These are phyloP conservation scores for Zizania palustris DNA, from an alignment of 202 grass and related monocot species.

Conservation along the genomic window DNA sequence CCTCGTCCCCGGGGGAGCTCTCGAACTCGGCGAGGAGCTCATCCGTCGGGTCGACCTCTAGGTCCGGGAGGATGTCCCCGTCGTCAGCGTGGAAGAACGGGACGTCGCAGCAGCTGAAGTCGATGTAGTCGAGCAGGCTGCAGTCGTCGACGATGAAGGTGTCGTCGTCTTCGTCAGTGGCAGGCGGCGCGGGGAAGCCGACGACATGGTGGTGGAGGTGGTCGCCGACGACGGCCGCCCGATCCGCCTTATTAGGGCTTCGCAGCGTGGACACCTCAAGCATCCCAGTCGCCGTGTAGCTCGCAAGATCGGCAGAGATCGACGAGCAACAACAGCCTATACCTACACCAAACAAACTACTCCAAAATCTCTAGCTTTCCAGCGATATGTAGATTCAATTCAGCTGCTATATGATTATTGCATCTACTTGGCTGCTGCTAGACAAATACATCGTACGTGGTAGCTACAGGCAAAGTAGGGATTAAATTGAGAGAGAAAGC, in stretches of 20 bases:
- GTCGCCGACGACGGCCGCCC: neutral
- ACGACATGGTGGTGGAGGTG: slow-evolving; percentile 29
- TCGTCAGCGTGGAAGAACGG: slow-evolving; percentile 55
- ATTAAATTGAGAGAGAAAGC: neutral
- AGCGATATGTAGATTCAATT: no score
- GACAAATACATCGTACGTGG: neutral
- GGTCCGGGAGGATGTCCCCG: slow-evolving; percentile 84
- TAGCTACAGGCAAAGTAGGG: neutral
- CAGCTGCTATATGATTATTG: neutral
- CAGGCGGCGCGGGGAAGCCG: slow-evolving; percentile 20
- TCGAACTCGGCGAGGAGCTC: slow-evolving; percentile 76
- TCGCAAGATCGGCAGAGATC: slow-evolving; percentile 4
- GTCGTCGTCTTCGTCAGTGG: neutral
- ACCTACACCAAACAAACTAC: neutral
- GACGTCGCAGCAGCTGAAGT: slow-evolving; percentile 66
- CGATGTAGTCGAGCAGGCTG: slow-evolving; percentile 76
- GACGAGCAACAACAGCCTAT: neutral
- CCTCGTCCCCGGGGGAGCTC: slow-evolving; percentile 8
- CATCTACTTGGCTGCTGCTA: neutral
- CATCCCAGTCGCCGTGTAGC: slow-evolving; percentile 44
- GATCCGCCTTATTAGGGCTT: slow-evolving; percentile 61
- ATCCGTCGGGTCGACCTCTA: slow-evolving; percentile 75
- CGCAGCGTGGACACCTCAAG: slow-evolving; percentile 69
- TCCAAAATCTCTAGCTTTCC: slow-evolving; percentile 10
- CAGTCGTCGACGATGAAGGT: slow-evolving; percentile 49